These are phyloP conservation scores for Emiliania huxleyi DNA, from an alignment of 78 protist genomes.

Conservation along the genomic window DNA sequence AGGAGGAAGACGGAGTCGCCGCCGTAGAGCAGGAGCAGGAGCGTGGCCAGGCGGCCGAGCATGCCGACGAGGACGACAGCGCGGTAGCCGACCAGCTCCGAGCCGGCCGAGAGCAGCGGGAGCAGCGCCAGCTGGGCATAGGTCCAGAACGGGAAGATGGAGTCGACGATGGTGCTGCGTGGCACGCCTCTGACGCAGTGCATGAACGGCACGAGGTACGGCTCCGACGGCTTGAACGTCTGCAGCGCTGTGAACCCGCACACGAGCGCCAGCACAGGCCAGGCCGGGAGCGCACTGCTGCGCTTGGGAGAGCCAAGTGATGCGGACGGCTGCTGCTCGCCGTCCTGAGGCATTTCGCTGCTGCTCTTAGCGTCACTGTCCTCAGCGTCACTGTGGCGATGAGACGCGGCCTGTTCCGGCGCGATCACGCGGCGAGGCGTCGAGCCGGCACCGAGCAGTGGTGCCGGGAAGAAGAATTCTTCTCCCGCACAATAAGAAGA, in stretches of 20 bases:
- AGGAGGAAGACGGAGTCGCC: not conserved
- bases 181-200: not conserved
- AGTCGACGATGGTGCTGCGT: not conserved
- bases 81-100: not conserved
- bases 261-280: not conserved
- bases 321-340: no score
- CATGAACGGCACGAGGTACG: not conserved
- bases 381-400: no score
- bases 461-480: no score
- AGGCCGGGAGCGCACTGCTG: no score
- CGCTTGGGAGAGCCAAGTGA: no score
- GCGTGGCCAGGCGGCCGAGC: not conserved
- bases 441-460: no score
- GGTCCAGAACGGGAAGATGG: not conserved
- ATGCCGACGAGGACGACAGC: not conserved
- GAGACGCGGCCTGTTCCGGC: no score
- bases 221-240: conserved; percentile 1
- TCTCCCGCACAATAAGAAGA: no score
- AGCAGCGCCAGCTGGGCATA: not conserved
- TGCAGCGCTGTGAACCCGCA: not conserved
- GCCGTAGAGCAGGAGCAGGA: not conserved
- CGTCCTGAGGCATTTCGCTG: no score
- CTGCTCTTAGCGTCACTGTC: no score
- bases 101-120: not conserved
- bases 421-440: no score